These are phyloP conservation scores for Tephrocybe sp. DNA, from an alignment of 768 basidiomycete genomes.

Conservation along the genomic window DNA sequence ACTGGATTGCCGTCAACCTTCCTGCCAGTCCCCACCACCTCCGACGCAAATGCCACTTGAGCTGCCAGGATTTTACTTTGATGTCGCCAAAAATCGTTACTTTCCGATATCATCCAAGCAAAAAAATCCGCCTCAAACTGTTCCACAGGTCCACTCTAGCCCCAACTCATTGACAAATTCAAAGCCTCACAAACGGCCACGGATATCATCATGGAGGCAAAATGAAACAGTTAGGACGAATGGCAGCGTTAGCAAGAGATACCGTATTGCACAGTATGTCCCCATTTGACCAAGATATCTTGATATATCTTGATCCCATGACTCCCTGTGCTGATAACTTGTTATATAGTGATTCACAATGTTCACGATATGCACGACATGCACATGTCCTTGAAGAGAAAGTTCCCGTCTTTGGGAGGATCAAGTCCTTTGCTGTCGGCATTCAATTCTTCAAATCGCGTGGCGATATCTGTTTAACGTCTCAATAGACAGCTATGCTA, in stretches of 20 bases:
- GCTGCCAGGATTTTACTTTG: conserved; percentile 59
- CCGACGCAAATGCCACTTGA: conserved; percentile 39
- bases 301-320: too few species aligned
- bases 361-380: conserved; percentile 38
- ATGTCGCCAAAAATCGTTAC: conserved; percentile 49
- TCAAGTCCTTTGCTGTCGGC: conserved; percentile 47
- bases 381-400: conserved; percentile 26
- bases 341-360: conserved; percentile 38
- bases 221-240: conserved; percentile 15
- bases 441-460: not conserved
- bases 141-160: too few species aligned
- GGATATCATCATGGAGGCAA: conserved; percentile 16
- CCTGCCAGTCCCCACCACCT: not conserved
- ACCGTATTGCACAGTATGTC: conserved; percentile 19
- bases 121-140: too few species aligned
- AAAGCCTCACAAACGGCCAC: conserved; percentile 17
- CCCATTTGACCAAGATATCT: not conserved
- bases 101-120: conserved; percentile 49
- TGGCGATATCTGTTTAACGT: not conserved
- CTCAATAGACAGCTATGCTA: conserved; percentile 30
- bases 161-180: too few species aligned
- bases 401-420: conserved; percentile 33
- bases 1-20: not conserved
- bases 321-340: too few species aligned
- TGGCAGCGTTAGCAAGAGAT: conserved; percentile 9